A percentile compares a stretch with the other conserved stretches of the same genome.
Evolutionary conservation across 1,284 basidiomycete genomes (phyloP).

Genomic region (Ceratobasidium sp.): DNA sequence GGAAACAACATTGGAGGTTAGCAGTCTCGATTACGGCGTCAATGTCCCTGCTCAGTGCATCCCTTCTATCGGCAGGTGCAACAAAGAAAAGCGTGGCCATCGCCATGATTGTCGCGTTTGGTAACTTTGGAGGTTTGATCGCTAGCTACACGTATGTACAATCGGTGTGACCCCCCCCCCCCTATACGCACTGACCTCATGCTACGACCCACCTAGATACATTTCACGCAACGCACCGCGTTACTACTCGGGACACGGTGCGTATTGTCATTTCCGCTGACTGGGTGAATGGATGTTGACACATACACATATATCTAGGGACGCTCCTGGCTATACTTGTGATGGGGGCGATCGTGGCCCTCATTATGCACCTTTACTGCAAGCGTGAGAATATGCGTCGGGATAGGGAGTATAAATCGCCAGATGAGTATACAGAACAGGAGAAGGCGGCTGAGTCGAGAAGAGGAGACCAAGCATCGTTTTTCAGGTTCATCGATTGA

Average conservation of each 20-base stretch:
- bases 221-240: conserved; percentile 21
- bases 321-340: conserved; percentile 18
- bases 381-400: conserved; percentile 2
- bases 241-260: conserved; percentile 24
- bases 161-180: background rate
- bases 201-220: conserved; percentile 6
- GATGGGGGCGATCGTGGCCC: conserved; percentile 4
- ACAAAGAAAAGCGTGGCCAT: conserved; percentile 54
- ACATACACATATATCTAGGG: background rate
- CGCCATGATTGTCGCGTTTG: conserved; percentile 54
- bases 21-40: background rate
- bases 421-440: conserved; percentile 10
- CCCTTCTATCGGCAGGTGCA: conserved; percentile 8
- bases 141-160: conserved; percentile 51
- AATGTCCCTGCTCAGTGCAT: conserved; percentile 45
- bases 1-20: conserved; percentile 54
- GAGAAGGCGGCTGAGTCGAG: background rate
- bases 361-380: conserved; percentile 17
- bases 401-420: conserved; percentile 17
- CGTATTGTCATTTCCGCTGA: background rate
- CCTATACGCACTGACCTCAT: background rate
- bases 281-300: background rate
- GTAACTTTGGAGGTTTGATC: conserved; percentile 53
- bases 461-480: conserved; percentile 12
- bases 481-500: conserved; percentile 30